These are phyloP conservation scores for Dactylonectria estremocensis DNA, from an alignment of 2,329 filamentous ascomycete species.

Conservation along the genomic window DNA sequence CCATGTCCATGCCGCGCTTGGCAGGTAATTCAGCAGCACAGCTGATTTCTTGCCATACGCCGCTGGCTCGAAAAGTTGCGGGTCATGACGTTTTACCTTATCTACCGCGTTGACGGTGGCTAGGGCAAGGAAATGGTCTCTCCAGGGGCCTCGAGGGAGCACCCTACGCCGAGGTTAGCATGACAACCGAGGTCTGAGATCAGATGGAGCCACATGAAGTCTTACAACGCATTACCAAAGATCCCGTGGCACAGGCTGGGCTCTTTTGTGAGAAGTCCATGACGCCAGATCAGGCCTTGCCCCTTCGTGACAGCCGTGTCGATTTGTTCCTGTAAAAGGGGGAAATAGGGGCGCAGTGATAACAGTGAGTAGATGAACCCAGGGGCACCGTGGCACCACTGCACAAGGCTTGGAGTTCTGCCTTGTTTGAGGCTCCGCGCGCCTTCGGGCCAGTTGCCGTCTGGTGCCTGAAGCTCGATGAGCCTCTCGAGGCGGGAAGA, in stretches of 20 bases:
- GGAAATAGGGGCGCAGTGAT: slow-evolving; percentile 70
- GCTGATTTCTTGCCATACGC: slow-evolving; percentile 53
- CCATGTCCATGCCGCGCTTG: slow-evolving; percentile 58
- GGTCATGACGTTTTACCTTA: slow-evolving; percentile 53
- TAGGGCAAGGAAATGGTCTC: slow-evolving; percentile 71
- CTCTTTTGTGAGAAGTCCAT: slow-evolving; percentile 74
- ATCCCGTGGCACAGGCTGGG: slow-evolving; percentile 78
- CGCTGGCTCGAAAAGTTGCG: slow-evolving; percentile 55
- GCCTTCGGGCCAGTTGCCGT: slow-evolving; percentile 75
- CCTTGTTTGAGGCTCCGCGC: slow-evolving; percentile 59
- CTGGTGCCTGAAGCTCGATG: slow-evolving; percentile 71
- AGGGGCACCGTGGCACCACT: slow-evolving; percentile 78
- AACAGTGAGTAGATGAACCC: slow-evolving; percentile 73
- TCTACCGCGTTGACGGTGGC: slow-evolving; percentile 71
- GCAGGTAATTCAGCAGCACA: slow-evolving; percentile 54
- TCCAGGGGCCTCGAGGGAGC: slow-evolving; percentile 51
- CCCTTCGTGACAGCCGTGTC: slow-evolving; percentile 67
- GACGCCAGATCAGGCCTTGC: slow-evolving; percentile 67
- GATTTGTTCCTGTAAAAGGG: slow-evolving; percentile 67
- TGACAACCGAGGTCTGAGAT: slow-evolving; percentile 34
- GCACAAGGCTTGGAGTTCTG: slow-evolving; percentile 65
- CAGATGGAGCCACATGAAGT: slow-evolving; percentile 43
- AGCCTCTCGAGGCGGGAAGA: slow-evolving; percentile 68
- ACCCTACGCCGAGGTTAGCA: slow-evolving; percentile 46
- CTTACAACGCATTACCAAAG: slow-evolving; percentile 74